Evolutionary conservation across 352 stramenopile genomes (phyloP).

Genomic region (Phytophthora cryptogea): DNA sequence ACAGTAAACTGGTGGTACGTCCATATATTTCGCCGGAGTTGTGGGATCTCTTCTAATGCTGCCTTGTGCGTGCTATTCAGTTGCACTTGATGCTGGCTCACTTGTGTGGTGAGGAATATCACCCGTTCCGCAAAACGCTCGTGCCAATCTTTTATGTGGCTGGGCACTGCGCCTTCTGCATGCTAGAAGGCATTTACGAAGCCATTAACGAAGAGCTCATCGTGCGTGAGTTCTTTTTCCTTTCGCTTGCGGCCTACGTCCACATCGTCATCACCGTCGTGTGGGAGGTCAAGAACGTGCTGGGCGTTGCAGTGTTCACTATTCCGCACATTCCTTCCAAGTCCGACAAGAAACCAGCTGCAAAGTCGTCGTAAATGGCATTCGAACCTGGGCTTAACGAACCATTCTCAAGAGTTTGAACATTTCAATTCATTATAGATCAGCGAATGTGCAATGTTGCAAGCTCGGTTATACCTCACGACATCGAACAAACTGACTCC

Average conservation of each 20-base stretch:
- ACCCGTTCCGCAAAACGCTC: constrained; percentile 89
- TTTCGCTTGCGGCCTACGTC: constrained; percentile 82
- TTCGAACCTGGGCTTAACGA: neutral
- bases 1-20: constrained; percentile 87
- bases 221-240: constrained; percentile 89
- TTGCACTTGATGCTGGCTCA: constrained; percentile 90
- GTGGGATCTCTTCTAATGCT: too few relatives aligned
- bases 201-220: constrained; percentile 82
- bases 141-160: constrained; percentile 91
- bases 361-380: constrained; percentile 31
- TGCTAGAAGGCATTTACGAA: constrained; percentile 84
- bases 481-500: too few relatives aligned
- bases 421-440: constrained; percentile 15
- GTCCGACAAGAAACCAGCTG: constrained; percentile 16
- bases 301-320: constrained; percentile 83
- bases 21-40: too few relatives aligned
- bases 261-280: constrained; percentile 89
- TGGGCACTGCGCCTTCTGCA: constrained; percentile 80
- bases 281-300: constrained; percentile 86
- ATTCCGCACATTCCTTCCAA: constrained; percentile 46
- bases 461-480: neutral
- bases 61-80: constrained; percentile 22
- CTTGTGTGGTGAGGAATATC: constrained; percentile 86
- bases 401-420: neutral
- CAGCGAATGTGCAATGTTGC: neutral